Evolutionary conservation across 2,329 filamentous ascomycete species (phyloP).

Genomic region (Fusarium abutilonis): DNA sequence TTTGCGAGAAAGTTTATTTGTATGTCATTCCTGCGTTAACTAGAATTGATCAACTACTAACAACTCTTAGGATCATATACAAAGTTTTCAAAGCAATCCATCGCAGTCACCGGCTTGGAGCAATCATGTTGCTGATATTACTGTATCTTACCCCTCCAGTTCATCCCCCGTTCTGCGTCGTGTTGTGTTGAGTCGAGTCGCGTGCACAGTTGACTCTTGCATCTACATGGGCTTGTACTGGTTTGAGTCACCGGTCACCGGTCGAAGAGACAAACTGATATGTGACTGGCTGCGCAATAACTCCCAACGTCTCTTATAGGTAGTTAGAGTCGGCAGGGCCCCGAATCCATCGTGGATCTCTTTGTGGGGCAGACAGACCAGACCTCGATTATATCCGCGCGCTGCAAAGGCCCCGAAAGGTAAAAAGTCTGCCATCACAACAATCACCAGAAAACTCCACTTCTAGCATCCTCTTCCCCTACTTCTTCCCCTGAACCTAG

Average conservation of each 20-base stretch:
- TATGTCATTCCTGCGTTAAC: neutral
- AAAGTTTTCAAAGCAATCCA: neutral
- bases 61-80: neutral
- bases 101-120: neutral
- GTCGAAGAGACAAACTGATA: neutral
- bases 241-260: neutral
- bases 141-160: conserved; percentile 7
- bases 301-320: conserved; percentile 8
- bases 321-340: conserved; percentile 19
- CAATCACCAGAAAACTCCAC: conserved; percentile 38
- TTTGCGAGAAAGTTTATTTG: conserved; percentile 8
- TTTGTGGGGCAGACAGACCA: conserved; percentile 31
- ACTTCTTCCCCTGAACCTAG: conserved; percentile 9
- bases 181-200: neutral
- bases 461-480: neutral
- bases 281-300: neutral
- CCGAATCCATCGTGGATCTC: conserved; percentile 11
- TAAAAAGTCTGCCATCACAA: conserved; percentile 44
- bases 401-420: conserved; percentile 25
- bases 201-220: neutral
- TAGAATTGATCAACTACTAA: neutral
- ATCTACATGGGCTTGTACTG: too few relatives aligned
- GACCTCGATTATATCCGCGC: neutral
- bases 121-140: neutral
- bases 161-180: neutral